Evolutionary conservation across 2,329 filamentous ascomycete species (phyloP), one percentile per base, ranked within the genome.

Genomic region (Colletotrichum siamense): DNA sequence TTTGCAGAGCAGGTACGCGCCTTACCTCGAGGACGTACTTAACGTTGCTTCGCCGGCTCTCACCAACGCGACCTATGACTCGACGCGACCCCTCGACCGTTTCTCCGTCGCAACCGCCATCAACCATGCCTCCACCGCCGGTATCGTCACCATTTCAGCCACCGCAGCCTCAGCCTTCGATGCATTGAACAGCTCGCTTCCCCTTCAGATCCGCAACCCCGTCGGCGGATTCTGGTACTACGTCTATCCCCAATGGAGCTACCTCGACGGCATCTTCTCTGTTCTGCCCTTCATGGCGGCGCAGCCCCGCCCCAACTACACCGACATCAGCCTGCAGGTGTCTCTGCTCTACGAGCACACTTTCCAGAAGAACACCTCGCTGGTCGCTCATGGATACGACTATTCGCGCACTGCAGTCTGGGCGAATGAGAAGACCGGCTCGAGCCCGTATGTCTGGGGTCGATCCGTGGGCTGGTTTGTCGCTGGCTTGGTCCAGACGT

Each of bases 221-320:
- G 81, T 82, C 70, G 81, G 82, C 34, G 84, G 85, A 0, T 71
- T 86, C 5, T 86, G 84, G 84, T 86, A 86, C 69, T 86, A 78
- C 70, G 79, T 80, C 1, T 90, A 91, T 77, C 88, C 88, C 2
- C 82, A 90, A 69, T 88, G 88, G 85, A 88, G 87, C 79, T 91
- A 90, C 77, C 82, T 90, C 5, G 89, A 91, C 77, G 89, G 89
- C 74, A 88, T 90, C 85, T 90, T 86, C 82, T 89, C 87, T 0
- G 82, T 88, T 12, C 82, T 85, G 9, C 86, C 88, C 1, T 90
- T 88, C 78, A 80, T 79, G 78, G 79, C 80, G 8, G 57, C 76
- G 10, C 73, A 57, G 22, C 49, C 69, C 15, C 30, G 13, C 18
- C 59, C 73, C 12, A 77, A 80, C 61, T 73, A 78, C 61, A 75